Conservation (phyloP, 345 rosid genomes). For the Physaria fendleri region DNA sequence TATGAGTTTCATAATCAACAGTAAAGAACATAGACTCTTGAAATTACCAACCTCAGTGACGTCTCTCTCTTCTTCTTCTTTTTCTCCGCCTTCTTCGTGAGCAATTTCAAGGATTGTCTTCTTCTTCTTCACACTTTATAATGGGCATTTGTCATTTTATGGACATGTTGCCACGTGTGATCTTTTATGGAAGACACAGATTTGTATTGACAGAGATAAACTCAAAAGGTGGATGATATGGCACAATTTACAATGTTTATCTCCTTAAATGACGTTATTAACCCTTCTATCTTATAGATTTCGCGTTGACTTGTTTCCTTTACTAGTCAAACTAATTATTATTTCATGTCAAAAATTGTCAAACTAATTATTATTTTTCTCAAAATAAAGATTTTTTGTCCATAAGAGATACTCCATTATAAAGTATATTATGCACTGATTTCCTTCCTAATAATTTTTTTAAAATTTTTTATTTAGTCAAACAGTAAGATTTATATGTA, state of each 20-base stretch:
- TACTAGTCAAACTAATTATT: not conserved
- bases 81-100: conserved; percentile 9
- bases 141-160: not conserved
- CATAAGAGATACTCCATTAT: too few species aligned
- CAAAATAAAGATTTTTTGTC: too few species aligned
- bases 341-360: too few species aligned
- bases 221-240: conserved; percentile 26
- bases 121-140: not conserved
- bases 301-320: not conserved
- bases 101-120: not conserved
- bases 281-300: not conserved
- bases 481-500: too few species aligned
- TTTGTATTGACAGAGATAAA: not conserved
- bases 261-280: not conserved
- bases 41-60: conserved; percentile 12
- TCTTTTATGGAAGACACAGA: not conserved
- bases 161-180: not conserved
- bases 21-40: not conserved
- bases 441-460: too few species aligned
- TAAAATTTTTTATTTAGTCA: too few species aligned
- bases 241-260: not conserved
- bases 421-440: not conserved
- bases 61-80: conserved; percentile 7
- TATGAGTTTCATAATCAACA: too few species aligned
- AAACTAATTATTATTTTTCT: too few species aligned